Conservation (phyloP, 805 yeast genomes). For the Cyberlindnera saturnus region DNA sequence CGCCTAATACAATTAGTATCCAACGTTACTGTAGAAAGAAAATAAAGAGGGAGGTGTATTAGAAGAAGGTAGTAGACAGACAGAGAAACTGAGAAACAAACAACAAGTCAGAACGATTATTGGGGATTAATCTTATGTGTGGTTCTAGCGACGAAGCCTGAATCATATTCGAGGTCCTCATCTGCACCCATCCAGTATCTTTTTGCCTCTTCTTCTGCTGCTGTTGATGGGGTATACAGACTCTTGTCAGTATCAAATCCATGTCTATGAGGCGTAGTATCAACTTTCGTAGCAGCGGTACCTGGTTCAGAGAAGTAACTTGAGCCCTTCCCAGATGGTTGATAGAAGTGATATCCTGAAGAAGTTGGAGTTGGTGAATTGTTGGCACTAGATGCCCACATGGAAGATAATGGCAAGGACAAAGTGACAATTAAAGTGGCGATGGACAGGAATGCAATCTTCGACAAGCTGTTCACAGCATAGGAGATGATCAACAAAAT, state of each 20-base stretch:
- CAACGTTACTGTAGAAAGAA: not conserved
- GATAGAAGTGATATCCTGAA: constrained; percentile 9
- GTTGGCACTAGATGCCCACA: constrained; percentile 80
- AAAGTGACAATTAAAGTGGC: constrained; percentile 59
- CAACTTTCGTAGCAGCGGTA: constrained; percentile 9
- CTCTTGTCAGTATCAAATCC: constrained; percentile 13
- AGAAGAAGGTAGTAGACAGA: not conserved
- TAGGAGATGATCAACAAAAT: constrained; percentile 55
- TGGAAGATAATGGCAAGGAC: constrained; percentile 74
- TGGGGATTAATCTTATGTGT: constrained; percentile 14
- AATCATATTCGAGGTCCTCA: constrained; percentile 9
- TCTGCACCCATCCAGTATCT: constrained; percentile 26
- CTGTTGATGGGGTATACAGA: constrained; percentile 28
- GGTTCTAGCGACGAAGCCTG: constrained; percentile 16
- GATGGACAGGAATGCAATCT: constrained; percentile 41
- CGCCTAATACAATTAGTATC: constrained; percentile 2
- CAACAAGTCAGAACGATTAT: not conserved
- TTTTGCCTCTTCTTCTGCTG: constrained; percentile 30
- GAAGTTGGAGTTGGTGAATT: constrained; percentile 39
- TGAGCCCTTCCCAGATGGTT: constrained; percentile 14
- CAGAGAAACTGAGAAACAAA: not conserved
- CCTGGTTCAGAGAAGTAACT: constrained; percentile 14
- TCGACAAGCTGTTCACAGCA: constrained; percentile 27
- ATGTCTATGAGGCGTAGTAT: not conserved
- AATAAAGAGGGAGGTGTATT: not conserved